phyloP scores from a whole-genome alignment of 768 basidiomycete genomes.

The Termitomyces sp. region DNA sequence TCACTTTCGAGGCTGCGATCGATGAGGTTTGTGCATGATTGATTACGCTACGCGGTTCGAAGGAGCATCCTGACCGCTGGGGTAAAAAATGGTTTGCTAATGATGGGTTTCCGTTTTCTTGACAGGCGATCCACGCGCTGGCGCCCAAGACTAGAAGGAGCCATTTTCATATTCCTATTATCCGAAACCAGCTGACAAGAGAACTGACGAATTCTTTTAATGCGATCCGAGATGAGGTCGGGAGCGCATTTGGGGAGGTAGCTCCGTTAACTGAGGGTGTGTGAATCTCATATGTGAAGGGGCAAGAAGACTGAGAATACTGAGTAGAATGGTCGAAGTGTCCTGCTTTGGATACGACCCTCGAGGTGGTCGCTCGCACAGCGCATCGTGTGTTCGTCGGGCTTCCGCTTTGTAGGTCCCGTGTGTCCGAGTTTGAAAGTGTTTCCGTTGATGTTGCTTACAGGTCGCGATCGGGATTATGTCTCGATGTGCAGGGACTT shows the following conservation, averaged over 20 bases:
- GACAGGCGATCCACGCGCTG: slow-evolving; percentile 11
- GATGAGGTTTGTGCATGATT: slow-evolving; percentile 17
- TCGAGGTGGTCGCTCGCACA: slow-evolving; percentile 19
- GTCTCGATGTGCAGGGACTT: slow-evolving; percentile 13
- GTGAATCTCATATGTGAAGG: not conserved
- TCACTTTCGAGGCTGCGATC: slow-evolving; percentile 21
- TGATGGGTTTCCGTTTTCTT: not conserved
- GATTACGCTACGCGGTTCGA: too few relatives aligned
- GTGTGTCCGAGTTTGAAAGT: not conserved
- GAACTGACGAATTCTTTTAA: slow-evolving; percentile 4
- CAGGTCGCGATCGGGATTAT: slow-evolving; percentile 19
- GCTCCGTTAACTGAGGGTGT: not conserved
- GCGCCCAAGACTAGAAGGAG: slow-evolving; percentile 8
- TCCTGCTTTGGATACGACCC: slow-evolving; percentile 6
- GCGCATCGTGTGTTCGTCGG: slow-evolving; percentile 22
- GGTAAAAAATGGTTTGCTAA: too few relatives aligned
- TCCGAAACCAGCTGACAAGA: slow-evolving; percentile 13
- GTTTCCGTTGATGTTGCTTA: not conserved
- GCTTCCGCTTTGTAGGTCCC: slow-evolving; percentile 17
- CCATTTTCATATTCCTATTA: slow-evolving; percentile 15
- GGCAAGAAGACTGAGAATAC: not conserved
- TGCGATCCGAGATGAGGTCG: slow-evolving; percentile 8
- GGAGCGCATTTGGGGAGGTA: not conserved
- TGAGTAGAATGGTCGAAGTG: slow-evolving; percentile 2
- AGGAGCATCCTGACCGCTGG: too few relatives aligned